Conservation (phyloP, 495 filamentous ascomycete genomes). For the Tuber microsphaerosporum region DNA sequence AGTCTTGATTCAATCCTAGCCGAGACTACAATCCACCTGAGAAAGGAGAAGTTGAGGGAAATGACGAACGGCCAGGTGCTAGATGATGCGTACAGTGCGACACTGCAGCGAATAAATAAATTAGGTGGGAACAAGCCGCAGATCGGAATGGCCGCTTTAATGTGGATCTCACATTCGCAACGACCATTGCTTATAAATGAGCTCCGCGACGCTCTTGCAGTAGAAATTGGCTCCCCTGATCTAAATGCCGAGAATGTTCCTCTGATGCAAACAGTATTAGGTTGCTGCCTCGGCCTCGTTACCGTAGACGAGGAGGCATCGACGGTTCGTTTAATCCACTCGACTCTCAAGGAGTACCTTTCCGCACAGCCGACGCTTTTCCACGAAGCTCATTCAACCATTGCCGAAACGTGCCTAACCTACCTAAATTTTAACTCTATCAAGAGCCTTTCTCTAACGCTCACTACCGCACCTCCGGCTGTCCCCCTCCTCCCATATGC, state of each 20-base stretch:
- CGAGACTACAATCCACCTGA: not conserved
- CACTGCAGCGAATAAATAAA: not conserved
- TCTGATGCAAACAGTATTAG: not conserved
- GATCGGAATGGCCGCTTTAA: not conserved
- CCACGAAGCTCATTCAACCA: not conserved
- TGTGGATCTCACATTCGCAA: not conserved
- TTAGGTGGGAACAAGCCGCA: not conserved
- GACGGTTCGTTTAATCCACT: not conserved
- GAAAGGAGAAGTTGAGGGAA: not conserved
- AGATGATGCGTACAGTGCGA: not conserved
- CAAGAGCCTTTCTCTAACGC: not conserved
- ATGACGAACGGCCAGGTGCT: not conserved
- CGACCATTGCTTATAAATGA: not conserved
- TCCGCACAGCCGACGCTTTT: not conserved
- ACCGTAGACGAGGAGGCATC: not conserved
- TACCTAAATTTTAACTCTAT: not conserved
- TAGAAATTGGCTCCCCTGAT: constrained; percentile 1
- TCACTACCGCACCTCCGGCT: not conserved
- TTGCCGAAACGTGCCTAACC: not conserved
- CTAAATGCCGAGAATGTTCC: not conserved
- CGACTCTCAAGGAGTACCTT: not conserved
- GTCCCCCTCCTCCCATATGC: not conserved
- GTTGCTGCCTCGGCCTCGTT: not conserved
- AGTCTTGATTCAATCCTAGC: not conserved
- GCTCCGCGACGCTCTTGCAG: not conserved